Base-by-base conservation (phyloP, 495 filamentous ascomycete genomes). In the Clohesyomyces aquaticus region DNA sequence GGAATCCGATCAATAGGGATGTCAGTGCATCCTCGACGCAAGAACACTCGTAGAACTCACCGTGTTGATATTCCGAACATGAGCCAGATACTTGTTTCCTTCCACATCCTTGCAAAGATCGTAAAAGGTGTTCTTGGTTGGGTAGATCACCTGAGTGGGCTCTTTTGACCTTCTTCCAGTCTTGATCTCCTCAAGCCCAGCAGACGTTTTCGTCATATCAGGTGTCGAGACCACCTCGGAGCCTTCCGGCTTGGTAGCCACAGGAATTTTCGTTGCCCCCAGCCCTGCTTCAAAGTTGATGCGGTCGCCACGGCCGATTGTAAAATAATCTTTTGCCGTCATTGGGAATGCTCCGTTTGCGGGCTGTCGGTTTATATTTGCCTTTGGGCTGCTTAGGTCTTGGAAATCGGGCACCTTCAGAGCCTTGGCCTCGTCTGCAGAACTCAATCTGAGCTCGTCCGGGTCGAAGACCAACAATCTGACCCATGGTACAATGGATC, bases 51-150 rank as follows among this genome's bases (percentile, higher is more conserved):
- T n/a, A n/a, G n/a, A n/a, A n/a, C 78, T 77, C 0, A 49, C 32
- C 0, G 71, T 75, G 53, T 77, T 77, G 49, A 82, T 74, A 8
- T 74, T 68, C 0, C 80, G 76, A 0, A 80, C 74, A 45, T 84
- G 81, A 0, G 81, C 65, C 2, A 81, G 61, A 26, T 63, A 81
- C 22, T 73, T 70, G 69, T 74, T 75, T 10, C 50, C 50, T 11
- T 25, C 55, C 0, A 75, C 68, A 61, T 74, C 55, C 19, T 59
- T 19, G 19, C 47, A 51, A 47, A 52, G 41, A 4, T 46, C 22
- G 4, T 46, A 4, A 35, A 54, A 43, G 2, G 18, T 19, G 3
- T 51, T 28, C 19, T 27, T 46, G 11, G 4, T 28, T 6, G 25
- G 26, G 27, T 11, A 55, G n/a, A 55, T 43, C 12, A 27, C 32